Conservation (phyloP, 306 rosid genomes). For the Ochetophila trinervis region DNA sequence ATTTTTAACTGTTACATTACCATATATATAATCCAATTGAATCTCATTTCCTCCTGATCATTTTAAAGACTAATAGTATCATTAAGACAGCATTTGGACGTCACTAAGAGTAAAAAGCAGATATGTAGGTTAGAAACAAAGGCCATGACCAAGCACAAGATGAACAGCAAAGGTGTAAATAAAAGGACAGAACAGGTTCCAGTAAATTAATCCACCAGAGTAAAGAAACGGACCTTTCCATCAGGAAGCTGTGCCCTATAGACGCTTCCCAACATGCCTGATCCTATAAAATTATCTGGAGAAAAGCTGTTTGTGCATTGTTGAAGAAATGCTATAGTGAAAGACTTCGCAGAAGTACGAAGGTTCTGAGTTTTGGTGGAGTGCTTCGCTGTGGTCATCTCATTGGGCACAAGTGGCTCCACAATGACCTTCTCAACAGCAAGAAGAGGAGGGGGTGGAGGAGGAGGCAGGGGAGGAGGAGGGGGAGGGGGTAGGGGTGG, state of each 20-base stretch:
- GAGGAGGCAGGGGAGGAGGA: conserved; percentile 23
- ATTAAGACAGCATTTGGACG: background rate
- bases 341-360: conserved; percentile 58
- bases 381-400: conserved; percentile 42
- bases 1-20: too few relatives aligned
- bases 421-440: conserved; percentile 54
- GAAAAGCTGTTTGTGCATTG: conserved; percentile 96
- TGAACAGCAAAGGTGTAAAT: background rate
- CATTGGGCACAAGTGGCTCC: conserved; percentile 43
- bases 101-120: background rate
- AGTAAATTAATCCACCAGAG: conserved; percentile 8
- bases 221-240: conserved; percentile 68
- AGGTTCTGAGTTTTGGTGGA: conserved; percentile 32
- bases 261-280: conserved; percentile 86
- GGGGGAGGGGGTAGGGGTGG: conserved; percentile 43
- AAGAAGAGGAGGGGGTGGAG: conserved; percentile 45
- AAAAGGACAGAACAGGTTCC: conserved; percentile 8
- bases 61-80: background rate
- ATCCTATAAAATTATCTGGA: conserved; percentile 77
- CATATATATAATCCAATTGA: background rate
- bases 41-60: background rate
- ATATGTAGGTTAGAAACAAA: background rate
- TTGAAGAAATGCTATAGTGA: conserved; percentile 86
- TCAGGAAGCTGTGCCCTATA: conserved; percentile 88
- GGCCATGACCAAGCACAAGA: background rate